Percentiles rank a stretch among this genome's conserved stretches.
phyloP scores from a whole-genome alignment of 441 rosid species.

The Iberis amara region DNA sequence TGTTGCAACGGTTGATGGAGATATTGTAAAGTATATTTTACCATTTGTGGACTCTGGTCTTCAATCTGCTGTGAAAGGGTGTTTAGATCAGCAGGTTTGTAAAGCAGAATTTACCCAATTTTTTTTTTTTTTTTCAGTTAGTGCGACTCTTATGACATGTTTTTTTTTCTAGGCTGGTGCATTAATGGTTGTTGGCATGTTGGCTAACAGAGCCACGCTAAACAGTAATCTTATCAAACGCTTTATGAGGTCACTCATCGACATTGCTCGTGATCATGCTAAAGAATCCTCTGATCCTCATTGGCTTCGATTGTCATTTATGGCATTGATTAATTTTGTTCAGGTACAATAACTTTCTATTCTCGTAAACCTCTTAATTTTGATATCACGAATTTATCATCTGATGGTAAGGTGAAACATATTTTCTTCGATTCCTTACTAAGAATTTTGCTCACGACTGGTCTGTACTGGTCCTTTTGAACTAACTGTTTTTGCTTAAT shows the following conservation, averaged over 20 bases:
- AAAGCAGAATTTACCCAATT: background rate
- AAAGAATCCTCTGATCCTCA: constrained; percentile 63
- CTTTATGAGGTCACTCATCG: constrained; percentile 68
- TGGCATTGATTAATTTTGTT: constrained; percentile 74
- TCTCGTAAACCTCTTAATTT: constrained; percentile 9
- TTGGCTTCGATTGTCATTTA: constrained; percentile 61
- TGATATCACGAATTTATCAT: background rate
- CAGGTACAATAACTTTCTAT: constrained; percentile 51
- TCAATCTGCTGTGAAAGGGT: constrained; percentile 50
- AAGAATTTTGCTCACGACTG: too few species aligned
- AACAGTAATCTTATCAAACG: constrained; percentile 73
- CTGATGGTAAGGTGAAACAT: too few species aligned
- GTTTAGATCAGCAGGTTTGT: constrained; percentile 79
- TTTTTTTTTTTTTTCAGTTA: constrained; percentile 4
- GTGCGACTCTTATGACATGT: constrained; percentile 16
- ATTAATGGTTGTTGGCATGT: constrained; percentile 74
- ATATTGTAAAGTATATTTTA: constrained; percentile 67
- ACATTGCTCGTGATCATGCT: constrained; percentile 57
- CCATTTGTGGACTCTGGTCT: constrained; percentile 81
- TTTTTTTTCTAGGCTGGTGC: constrained; percentile 66
- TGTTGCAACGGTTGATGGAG: constrained; percentile 51
- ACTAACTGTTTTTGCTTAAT: constrained; percentile 30
- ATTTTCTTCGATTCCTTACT: background rate
- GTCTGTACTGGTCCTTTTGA: background rate
- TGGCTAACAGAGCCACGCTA: constrained; percentile 65